These are phyloP conservation scores for Tetraselmis chui DNA, from an alignment of 139 green algal species.

Conservation along the genomic window DNA sequence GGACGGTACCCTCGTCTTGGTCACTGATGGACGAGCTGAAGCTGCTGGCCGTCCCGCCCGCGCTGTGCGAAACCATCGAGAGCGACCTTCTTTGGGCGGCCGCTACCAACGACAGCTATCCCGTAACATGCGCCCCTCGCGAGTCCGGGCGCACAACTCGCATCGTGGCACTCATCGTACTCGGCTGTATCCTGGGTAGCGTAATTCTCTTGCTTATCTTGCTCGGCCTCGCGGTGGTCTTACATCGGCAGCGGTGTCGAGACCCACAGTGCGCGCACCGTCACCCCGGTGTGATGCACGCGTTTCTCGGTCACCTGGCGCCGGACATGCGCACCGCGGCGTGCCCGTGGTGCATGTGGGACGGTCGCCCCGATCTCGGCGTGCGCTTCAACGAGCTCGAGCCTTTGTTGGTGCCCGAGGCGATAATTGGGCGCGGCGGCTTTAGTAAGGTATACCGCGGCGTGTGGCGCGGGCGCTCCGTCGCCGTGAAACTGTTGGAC, in stretches of 20 bases:
- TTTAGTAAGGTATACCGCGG: not conserved
- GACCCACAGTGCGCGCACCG: not conserved
- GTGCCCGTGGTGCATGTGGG: not conserved
- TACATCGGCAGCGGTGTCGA: not conserved
- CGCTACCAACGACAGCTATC: not conserved
- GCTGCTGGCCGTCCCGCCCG: not conserved
- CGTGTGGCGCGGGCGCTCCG: not conserved
- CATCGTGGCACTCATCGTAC: not conserved
- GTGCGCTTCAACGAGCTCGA: not conserved
- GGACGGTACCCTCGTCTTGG: not conserved
- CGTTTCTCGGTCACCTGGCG: not conserved
- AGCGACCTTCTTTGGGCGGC: not conserved
- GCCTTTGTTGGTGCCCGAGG: not conserved
- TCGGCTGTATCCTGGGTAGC: not conserved
- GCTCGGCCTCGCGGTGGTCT: not conserved
- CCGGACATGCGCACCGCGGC: not conserved
- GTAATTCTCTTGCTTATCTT: not conserved
- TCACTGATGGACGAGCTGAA: not conserved
- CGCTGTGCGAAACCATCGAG: not conserved
- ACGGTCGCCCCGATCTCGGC: not conserved
- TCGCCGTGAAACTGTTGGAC: not conserved
- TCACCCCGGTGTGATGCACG: not conserved
- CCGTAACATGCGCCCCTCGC: not conserved
- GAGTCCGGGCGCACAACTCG: too few relatives aligned
- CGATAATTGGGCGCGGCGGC: not conserved